These are phyloP conservation scores for Lagenaria siceraria DNA, from an alignment of 306 rosid genomes.

Conservation along the genomic window DNA sequence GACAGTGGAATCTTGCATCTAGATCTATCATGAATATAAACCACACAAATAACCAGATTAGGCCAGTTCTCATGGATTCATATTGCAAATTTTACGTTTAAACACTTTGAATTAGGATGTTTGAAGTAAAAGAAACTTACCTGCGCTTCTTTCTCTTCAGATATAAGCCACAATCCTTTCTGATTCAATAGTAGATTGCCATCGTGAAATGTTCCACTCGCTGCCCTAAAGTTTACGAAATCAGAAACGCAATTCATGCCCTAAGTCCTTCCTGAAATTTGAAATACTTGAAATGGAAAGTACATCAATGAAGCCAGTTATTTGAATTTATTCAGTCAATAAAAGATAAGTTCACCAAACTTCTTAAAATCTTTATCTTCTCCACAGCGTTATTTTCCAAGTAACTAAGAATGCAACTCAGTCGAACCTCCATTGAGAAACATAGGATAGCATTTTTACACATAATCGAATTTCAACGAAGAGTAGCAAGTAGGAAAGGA, in stretches of 20 bases:
- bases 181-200: conserved; percentile 75
- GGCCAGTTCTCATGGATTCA: neutral
- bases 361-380: neutral
- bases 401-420: neutral
- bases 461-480: neutral
- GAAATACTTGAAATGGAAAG: neutral
- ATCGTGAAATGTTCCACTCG: conserved; percentile 88
- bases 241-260: neutral
- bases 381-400: neutral
- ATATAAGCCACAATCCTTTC: conserved; percentile 73
- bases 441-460: neutral
- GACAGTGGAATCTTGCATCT: neutral
- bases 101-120: neutral
- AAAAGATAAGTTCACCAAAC: neutral
- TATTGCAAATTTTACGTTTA: neutral
- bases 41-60: neutral
- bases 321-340: neutral
- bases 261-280: neutral
- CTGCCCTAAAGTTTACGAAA: conserved; percentile 24
- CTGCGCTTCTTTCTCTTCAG: conserved; percentile 56
- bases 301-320: neutral
- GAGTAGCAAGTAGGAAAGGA: neutral
- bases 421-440: neutral
- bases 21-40: neutral
- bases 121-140: conserved; percentile 18